Conservation (phyloP, 73 alveolate genomes). For the Paramecium sonneborni region DNA sequence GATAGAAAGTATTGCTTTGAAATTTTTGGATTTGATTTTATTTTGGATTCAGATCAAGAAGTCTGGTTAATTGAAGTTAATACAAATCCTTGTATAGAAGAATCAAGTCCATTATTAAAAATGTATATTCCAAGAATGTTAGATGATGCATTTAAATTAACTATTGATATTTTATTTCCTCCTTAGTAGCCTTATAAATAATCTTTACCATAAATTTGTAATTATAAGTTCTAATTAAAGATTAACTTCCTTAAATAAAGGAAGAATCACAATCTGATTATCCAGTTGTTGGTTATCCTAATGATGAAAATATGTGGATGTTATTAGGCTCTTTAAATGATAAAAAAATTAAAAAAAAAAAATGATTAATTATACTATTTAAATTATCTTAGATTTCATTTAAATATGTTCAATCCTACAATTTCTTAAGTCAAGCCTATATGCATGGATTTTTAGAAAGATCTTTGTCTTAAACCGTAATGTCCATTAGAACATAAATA, state of each 20-base stretch:
- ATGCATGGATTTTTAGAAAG: constrained; percentile 46
- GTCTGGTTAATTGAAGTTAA: constrained; percentile 84
- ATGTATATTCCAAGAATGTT: constrained; percentile 76
- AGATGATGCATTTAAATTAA: constrained; percentile 78
- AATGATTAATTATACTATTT: neutral
- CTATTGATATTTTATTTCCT: constrained; percentile 80
- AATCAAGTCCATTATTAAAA: constrained; percentile 68
- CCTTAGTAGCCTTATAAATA: neutral
- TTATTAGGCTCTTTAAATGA: constrained; percentile 43
- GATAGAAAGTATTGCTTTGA: constrained; percentile 80
- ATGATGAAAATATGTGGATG: constrained; percentile 75
- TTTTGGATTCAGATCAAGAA: constrained; percentile 76
- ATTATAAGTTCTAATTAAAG: neutral
- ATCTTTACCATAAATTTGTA: constrained; percentile 45
- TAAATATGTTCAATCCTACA: neutral
- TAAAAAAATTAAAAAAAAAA: neutral
- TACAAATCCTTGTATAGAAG: constrained; percentile 84
- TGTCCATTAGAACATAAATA: constrained; percentile 46
- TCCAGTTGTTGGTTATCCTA: constrained; percentile 68
- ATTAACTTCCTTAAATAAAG: constrained; percentile 56
- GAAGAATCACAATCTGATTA: constrained; percentile 58
- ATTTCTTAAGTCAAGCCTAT: neutral
- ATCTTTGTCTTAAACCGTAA: neutral
- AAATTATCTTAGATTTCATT: neutral
- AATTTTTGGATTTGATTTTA: constrained; percentile 84